Evolutionary conservation across 1,284 basidiomycete genomes (phyloP).

Genomic region (Tausonia pullulans): DNA sequence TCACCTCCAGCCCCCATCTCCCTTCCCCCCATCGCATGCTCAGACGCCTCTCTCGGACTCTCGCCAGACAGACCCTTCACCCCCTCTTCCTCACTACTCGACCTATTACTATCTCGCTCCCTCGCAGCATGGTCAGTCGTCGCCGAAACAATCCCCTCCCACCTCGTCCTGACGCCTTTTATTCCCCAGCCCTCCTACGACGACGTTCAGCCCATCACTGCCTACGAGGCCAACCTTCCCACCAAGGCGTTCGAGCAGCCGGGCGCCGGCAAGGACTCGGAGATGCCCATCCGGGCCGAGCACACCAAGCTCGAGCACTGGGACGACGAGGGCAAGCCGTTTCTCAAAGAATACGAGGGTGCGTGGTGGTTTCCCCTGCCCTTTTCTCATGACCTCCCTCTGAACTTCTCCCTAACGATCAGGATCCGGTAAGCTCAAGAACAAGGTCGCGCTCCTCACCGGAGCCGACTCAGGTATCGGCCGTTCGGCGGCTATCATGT

Average conservation of each 20-base stretch:
- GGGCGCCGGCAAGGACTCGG: constrained; percentile 18
- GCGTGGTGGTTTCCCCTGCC: constrained; percentile 15
- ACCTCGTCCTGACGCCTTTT: too few species aligned
- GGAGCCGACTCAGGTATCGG: constrained; percentile 45
- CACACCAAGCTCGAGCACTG: constrained; percentile 44
- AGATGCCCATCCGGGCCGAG: constrained; percentile 44
- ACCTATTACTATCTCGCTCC: too few species aligned
- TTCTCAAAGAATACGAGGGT: constrained; percentile 41
- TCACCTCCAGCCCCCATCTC: too few species aligned
- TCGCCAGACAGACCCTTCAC: too few species aligned
- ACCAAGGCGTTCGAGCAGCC: constrained; percentile 1
- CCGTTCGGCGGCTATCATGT: constrained; percentile 47
- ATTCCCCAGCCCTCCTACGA: too few species aligned
- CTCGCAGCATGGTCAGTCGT: too few species aligned
- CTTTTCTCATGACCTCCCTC: neutral
- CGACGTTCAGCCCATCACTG: constrained; percentile 23
- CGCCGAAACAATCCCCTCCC: too few species aligned
- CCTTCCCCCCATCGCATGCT: too few species aligned
- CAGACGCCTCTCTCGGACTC: too few species aligned
- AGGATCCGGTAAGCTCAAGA: constrained; percentile 41
- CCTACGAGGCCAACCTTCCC: constrained; percentile 23
- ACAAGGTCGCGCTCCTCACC: constrained; percentile 50
- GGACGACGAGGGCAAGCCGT: constrained; percentile 50
- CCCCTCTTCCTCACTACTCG: too few species aligned
- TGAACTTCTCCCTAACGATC: constrained; percentile 34